These are phyloP conservation scores for Aquilaria agallochum DNA, from an alignment of 441 rosid genomes.

Conservation along the genomic window DNA sequence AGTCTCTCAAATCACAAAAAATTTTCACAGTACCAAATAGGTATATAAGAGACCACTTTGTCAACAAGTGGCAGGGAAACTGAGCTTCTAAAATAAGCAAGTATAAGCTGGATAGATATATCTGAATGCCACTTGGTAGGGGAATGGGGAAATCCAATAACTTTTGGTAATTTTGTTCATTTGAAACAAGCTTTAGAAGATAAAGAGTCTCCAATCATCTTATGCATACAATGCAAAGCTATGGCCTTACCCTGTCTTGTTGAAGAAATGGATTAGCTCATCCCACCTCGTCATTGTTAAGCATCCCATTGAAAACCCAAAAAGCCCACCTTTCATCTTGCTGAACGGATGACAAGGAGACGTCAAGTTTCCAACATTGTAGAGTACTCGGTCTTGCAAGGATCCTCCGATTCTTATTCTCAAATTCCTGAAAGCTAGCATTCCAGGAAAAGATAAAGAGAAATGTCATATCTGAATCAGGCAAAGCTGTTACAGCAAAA, in stretches of 20 bases:
- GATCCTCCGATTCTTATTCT: slow-evolving; percentile 97
- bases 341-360: slow-evolving; percentile 76
- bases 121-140: no score
- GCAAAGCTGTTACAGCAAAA: neutral
- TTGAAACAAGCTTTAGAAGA: no score
- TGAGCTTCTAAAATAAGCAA: no score
- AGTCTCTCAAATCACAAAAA: no score
- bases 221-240: neutral
- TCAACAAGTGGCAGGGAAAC: no score
- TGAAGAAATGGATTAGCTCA: slow-evolving; percentile 60
- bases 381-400: slow-evolving; percentile 86
- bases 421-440: slow-evolving; percentile 67
- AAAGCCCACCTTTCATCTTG: slow-evolving; percentile 57
- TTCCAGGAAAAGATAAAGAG: slow-evolving; percentile 13
- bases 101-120: no score
- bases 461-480: slow-evolving; percentile 1
- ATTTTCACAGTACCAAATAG: no score
- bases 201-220: no score
- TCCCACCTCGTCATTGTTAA: slow-evolving; percentile 94
- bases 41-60: no score
- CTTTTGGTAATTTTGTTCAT: no score
- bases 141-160: no score
- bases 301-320: slow-evolving; percentile 94
- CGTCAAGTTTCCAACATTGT: slow-evolving; percentile 57
- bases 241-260: slow-evolving; percentile 54